Conservation (phyloP, 1,284 basidiomycete genomes). For the Anthracocystis panici-leucophaei region DNA sequence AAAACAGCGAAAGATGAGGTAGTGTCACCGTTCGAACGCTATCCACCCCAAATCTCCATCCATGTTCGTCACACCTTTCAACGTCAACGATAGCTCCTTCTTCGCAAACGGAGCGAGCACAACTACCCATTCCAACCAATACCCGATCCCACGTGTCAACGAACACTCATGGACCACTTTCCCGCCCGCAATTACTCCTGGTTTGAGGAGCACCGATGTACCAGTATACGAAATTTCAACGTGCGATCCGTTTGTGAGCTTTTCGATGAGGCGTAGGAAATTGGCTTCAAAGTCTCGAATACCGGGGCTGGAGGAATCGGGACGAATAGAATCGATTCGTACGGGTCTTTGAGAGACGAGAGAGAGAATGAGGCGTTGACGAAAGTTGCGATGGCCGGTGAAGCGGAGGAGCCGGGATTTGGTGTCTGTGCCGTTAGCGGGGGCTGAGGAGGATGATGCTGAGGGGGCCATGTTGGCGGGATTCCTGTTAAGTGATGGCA, state of each 20-base stretch:
- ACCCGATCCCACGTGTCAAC: conserved; percentile 86
- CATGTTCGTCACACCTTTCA: conserved; percentile 91
- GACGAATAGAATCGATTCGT: conserved; percentile 87
- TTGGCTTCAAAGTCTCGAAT: conserved; percentile 94
- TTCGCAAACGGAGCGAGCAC: conserved; percentile 95
- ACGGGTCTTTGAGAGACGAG: conserved; percentile 88
- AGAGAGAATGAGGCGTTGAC: conserved; percentile 86
- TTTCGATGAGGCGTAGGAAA: conserved; percentile 87
- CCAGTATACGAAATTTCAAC: conserved; percentile 94
- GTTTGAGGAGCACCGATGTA: conserved; percentile 78
- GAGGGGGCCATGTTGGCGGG: conserved; percentile 20
- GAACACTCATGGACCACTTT: conserved; percentile 86
- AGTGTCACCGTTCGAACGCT: conserved; percentile 90
- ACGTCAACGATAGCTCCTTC: conserved; percentile 82
- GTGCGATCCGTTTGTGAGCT: conserved; percentile 91
- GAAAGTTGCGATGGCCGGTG: conserved; percentile 84
- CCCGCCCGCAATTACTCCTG: conserved; percentile 91
- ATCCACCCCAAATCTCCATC: conserved; percentile 74
- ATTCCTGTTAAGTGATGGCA: not conserved
- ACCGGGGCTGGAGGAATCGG: conserved; percentile 93
- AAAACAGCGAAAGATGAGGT: conserved; percentile 88
- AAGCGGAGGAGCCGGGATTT: conserved; percentile 71
- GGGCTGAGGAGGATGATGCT: conserved; percentile 15
- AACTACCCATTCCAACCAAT: conserved; percentile 90
- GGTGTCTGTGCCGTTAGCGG: conserved; percentile 13